A percentile compares a stretch with the other conserved stretches of the same genome.
These are phyloP conservation scores for Plectosphaerella plurivora DNA, from an alignment of 2,329 filamentous ascomycete species.

Conservation along the genomic window DNA sequence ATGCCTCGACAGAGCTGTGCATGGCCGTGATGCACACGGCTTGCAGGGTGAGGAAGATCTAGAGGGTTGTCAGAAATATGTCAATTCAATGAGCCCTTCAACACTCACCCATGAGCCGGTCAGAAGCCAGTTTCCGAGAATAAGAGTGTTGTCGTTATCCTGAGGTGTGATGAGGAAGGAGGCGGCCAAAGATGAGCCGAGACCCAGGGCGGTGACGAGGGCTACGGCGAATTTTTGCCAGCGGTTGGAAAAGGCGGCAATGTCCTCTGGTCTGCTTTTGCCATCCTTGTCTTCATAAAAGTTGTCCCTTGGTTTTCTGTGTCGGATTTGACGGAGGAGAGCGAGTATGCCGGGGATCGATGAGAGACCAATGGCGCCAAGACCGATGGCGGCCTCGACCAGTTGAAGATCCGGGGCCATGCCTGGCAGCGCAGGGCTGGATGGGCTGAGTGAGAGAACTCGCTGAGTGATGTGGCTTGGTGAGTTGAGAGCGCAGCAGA, in stretches of 20 bases:
- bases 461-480: too few relatives aligned
- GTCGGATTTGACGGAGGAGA: slow-evolving; percentile 26
- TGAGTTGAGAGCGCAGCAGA: too few relatives aligned
- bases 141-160: slow-evolving; percentile 25
- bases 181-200: slow-evolving; percentile 50
- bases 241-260: slow-evolving; percentile 57
- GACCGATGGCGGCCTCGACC: slow-evolving; percentile 16
- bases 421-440: too few relatives aligned
- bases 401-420: slow-evolving; percentile 1
- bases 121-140: slow-evolving; percentile 56
- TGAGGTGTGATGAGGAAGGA: slow-evolving; percentile 46
- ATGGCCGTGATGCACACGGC: slow-evolving; percentile 42
- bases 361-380: slow-evolving; percentile 28
- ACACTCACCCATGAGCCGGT: slow-evolving; percentile 58
- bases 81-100: background rate
- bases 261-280: slow-evolving; percentile 58
- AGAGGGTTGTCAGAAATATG: background rate
- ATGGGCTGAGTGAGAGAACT: too few relatives aligned
- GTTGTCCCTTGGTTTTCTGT: slow-evolving; percentile 30
- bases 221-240: slow-evolving; percentile 51
- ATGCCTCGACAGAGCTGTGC: slow-evolving; percentile 46
- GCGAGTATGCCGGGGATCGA: slow-evolving; percentile 31
- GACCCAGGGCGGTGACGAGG: slow-evolving; percentile 48
- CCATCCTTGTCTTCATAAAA: slow-evolving; percentile 69
- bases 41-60: slow-evolving; percentile 43